phyloP scores from a whole-genome alignment of 768 basidiomycete species.

The Megacollybia marginata region DNA sequence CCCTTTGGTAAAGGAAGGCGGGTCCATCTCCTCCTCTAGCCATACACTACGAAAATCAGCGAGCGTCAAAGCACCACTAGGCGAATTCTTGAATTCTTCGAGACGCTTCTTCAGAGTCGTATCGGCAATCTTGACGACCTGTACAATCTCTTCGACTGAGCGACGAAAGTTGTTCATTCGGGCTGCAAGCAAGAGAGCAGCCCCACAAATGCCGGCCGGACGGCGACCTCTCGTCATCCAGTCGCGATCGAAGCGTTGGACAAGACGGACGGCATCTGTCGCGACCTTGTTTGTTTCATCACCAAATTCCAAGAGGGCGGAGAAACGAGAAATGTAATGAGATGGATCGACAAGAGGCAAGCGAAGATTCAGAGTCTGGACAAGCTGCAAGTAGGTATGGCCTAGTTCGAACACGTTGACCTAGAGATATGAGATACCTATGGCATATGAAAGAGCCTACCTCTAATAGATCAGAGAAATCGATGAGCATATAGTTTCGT shows the following conservation, averaged over 20 bases:
- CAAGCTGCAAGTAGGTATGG: constrained; percentile 90
- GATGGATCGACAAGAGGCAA: constrained; percentile 92
- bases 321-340: constrained; percentile 93
- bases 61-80: constrained; percentile 77
- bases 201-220: constrained; percentile 96
- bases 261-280: constrained; percentile 87
- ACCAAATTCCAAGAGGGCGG: constrained; percentile 91
- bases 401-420: constrained; percentile 98
- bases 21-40: constrained; percentile 89
- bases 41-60: constrained; percentile 87
- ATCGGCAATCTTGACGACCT: constrained; percentile 99
- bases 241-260: constrained; percentile 88
- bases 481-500: constrained; percentile 93
- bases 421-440: constrained; percentile 28
- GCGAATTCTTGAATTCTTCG: constrained; percentile 90
- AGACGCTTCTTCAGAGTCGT: constrained; percentile 88
- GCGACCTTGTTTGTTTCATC: constrained; percentile 91
- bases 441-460: constrained; percentile 27
- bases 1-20: constrained; percentile 80
- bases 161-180: constrained; percentile 98
- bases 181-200: constrained; percentile 88
- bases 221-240: constrained; percentile 97
- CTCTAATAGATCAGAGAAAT: constrained; percentile 94
- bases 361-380: constrained; percentile 77
- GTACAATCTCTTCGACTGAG: constrained; percentile 91